Percentiles rank a stretch among this genome's conserved stretches.
These are phyloP conservation scores for Vaccinium vitisidaea DNA, from an alignment of 148 eudicot species.

Conservation along the genomic window DNA sequence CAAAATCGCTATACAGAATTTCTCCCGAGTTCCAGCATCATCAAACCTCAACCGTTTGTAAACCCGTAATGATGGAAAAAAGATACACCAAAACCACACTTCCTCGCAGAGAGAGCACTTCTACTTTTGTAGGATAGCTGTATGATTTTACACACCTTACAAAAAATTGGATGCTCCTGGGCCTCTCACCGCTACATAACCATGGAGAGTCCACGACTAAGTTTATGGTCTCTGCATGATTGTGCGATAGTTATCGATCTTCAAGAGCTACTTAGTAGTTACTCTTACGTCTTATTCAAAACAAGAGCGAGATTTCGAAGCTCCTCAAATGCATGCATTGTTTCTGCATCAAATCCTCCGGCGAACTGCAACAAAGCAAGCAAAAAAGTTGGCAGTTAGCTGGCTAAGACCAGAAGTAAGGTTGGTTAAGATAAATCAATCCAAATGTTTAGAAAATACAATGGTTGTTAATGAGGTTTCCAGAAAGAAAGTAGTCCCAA, in stretches of 20 bases:
- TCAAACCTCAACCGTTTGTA: background rate
- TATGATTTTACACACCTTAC: no score
- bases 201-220: no score
- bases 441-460: background rate
- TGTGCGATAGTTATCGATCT: no score
- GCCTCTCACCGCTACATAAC: no score
- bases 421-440: background rate
- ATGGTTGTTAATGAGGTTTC: background rate
- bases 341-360: slow-evolving; percentile 88
- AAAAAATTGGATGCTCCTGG: no score
- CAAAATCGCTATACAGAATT: slow-evolving; percentile 10
- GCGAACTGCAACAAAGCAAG: slow-evolving; percentile 61
- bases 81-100: background rate
- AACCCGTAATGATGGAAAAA: background rate
- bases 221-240: no score
- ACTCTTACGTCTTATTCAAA: slow-evolving; percentile 38
- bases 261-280: no score
- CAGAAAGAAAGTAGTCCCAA: background rate
- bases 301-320: slow-evolving; percentile 65
- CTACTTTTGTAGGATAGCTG: no score
- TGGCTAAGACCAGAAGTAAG: background rate
- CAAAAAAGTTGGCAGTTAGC: background rate
- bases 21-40: background rate
- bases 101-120: background rate
- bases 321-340: slow-evolving; percentile 89